These are phyloP conservation scores for Ceratocystis ficicola DNA, from an alignment of 2,329 filamentous ascomycete genomes.

Conservation along the genomic window DNA sequence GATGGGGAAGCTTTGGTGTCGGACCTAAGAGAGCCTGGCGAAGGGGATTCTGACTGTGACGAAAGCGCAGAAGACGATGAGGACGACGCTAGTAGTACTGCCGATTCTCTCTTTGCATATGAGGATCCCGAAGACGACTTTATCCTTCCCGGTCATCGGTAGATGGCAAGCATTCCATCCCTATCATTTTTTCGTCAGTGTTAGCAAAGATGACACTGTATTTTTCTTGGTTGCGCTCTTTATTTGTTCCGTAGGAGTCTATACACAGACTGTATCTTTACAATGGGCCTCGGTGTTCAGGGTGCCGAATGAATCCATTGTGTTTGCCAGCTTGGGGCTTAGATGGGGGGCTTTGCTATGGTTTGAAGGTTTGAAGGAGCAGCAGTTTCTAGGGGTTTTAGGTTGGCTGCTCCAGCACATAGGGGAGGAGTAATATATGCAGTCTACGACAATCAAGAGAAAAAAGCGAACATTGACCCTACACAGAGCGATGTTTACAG, in stretches of 20 bases:
- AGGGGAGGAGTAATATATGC: too few relatives aligned
- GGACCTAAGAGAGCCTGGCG: not conserved
- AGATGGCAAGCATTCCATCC: conserved; percentile 22
- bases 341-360: not conserved
- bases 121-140: conserved; percentile 42
- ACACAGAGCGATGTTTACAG: too few relatives aligned
- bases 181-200: not conserved
- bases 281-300: not conserved
- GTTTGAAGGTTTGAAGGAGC: not conserved
- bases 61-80: conserved; percentile 33
- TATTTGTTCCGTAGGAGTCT: not conserved
- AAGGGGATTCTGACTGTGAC: not conserved
- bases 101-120: conserved; percentile 31
- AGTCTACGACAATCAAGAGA: too few relatives aligned
- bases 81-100: conserved; percentile 33
- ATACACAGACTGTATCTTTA: not conserved
- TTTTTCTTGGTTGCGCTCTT: too few relatives aligned
- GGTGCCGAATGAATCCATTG: not conserved
- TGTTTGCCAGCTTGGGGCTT: not conserved
- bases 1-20: not conserved
- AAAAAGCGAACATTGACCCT: too few relatives aligned
- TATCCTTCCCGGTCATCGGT: conserved; percentile 39
- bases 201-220: not conserved
- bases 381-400: too few relatives aligned
- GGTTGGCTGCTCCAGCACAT: too few relatives aligned